These are phyloP conservation scores for Diplodia scrobiculata DNA, from an alignment of 2,329 filamentous ascomycete species.

Conservation along the genomic window DNA sequence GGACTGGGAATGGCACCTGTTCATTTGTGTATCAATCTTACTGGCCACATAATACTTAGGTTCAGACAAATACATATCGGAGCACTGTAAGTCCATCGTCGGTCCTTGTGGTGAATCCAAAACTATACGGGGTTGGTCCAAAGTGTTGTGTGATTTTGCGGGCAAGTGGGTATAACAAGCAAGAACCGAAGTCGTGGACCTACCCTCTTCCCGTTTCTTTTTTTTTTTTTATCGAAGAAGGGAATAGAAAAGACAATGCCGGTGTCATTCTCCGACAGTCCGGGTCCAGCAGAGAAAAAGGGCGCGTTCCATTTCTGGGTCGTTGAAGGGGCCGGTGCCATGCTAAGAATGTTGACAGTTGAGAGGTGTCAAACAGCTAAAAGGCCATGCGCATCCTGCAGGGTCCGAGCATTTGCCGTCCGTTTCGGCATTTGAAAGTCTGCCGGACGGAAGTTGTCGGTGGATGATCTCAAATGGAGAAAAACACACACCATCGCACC, in stretches of 20 bases:
- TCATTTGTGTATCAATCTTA: background rate
- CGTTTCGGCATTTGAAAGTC: background rate
- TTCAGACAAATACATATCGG: background rate
- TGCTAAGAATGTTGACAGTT: background rate
- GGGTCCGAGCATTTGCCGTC: slow-evolving; percentile 9
- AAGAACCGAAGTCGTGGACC: background rate
- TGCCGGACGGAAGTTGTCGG: background rate
- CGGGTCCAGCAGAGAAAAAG: background rate
- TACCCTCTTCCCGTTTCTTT: background rate
- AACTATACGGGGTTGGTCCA: background rate
- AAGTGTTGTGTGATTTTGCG: background rate
- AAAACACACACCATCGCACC: background rate
- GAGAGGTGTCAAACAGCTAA: background rate
- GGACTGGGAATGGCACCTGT: background rate
- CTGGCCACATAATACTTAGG: background rate
- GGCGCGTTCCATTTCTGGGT: background rate
- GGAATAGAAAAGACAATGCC: background rate
- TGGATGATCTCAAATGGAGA: background rate
- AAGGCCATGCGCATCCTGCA: background rate
- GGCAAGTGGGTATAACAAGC: background rate
- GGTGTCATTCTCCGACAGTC: background rate
- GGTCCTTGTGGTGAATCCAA: background rate
- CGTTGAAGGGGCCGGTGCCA: too few relatives aligned
- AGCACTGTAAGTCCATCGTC: background rate
- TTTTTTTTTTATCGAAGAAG: background rate